These are phyloP conservation scores for Andrographis paniculata DNA, from an alignment of 305 asterid genomes.

Conservation along the genomic window DNA sequence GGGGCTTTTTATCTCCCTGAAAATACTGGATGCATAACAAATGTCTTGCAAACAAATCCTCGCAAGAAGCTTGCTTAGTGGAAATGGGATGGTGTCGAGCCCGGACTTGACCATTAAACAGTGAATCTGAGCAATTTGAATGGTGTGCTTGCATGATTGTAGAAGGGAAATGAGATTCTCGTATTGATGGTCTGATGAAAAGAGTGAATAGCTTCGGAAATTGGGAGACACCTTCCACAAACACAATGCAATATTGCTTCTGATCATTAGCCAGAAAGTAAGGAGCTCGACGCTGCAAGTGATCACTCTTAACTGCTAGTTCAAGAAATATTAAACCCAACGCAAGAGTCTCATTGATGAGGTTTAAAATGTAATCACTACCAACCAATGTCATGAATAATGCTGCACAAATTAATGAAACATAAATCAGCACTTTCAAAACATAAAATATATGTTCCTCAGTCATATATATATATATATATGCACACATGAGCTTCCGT, in stretches of 20 bases:
- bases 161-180: constrained; percentile 34
- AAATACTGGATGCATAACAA: constrained; percentile 40
- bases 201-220: constrained; percentile 16
- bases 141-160: constrained; percentile 38
- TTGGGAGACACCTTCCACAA: constrained; percentile 14
- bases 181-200: constrained; percentile 23
- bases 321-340: no score
- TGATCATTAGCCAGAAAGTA: constrained; percentile 22
- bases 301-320: no score
- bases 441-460: no score
- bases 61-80: constrained; percentile 60
- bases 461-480: no score
- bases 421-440: no score
- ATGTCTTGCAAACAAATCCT: constrained; percentile 31
- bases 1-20: constrained; percentile 32
- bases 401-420: no score
- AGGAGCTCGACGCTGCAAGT: no score
- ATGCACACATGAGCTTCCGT: no score
- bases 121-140: constrained; percentile 43
- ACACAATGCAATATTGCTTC: constrained; percentile 11
- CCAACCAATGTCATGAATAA: no score
- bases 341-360: no score
- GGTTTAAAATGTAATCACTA: no score
- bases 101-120: constrained; percentile 50
- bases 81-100: constrained; percentile 35